Evolutionary conservation across 106 monocot genomes (phyloP), one percentile per base, ranked within the genome.

Genomic region (Acorus gramineus): DNA sequence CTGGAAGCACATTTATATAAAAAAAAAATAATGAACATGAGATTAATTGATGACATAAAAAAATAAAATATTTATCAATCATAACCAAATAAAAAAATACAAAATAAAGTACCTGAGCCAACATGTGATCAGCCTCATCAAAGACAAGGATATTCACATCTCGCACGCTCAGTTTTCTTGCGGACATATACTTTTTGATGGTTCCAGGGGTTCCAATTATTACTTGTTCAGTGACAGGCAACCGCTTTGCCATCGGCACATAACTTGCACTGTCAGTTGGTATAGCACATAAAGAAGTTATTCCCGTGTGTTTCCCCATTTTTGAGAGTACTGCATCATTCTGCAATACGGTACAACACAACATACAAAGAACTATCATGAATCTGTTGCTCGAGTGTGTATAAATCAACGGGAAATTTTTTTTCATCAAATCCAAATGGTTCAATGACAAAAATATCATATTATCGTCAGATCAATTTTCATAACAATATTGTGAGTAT

Each of bases 61-160:
- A 1, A 56, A 28, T 49, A 57, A 8, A 14, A 3, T 14, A 47
- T 48, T 49, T 7, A 8, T 14, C 9, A 10, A 52, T 53, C 7
- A 65, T 7, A 42, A 52, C 7, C 7, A 53, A 1, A 14, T 12
- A 46, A 53, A 48, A 65, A 44, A 5, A 9, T 4, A 11, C 67
- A 50, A 71, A 9, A 11, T 3, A 55, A 56, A 48, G 58, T 78
- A 89, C 89, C 90, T 95, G 84, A 50, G 81, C 77, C 8, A 90
- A 78, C 90, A 90, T 90, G 66, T 95, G 90, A 64, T 90, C 90
- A 52, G 90, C 95, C 81, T 90, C 95, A 71, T 95, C 95, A 76
- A 90, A 95, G 47, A 90, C 90, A 76, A 95, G 84, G 66, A 95
- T 82, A 62, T 87, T 86, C 51, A 95, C 67, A 52, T 80, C 84